These are phyloP conservation scores for Oryza glaberrima DNA, from an alignment of 176 grass and related monocot genomes.

Conservation along the genomic window DNA sequence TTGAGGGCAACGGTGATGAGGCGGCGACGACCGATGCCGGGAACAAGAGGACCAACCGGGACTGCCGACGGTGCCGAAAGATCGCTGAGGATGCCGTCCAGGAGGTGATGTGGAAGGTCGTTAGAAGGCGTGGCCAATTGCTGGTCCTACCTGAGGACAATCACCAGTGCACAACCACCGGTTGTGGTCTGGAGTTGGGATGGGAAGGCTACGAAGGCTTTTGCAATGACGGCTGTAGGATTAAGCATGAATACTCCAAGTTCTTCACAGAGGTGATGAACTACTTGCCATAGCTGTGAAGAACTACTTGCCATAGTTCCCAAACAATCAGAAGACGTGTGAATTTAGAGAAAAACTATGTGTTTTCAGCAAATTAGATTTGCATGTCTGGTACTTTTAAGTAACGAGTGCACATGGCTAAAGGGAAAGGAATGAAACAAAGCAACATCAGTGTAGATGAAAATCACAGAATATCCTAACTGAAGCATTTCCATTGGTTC, in stretches of 20 bases:
- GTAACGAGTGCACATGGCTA: not conserved
- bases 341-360: not conserved
- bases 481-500: not conserved
- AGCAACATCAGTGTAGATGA: not conserved
- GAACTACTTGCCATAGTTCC: not conserved
- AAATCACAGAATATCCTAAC: not conserved
- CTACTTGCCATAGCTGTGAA: too few relatives aligned
- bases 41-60: too few relatives aligned
- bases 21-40: too few relatives aligned
- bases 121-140: fast-evolving
- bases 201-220: too few relatives aligned
- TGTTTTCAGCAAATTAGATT: too few relatives aligned
- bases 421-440: not conserved
- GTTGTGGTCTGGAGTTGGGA: not conserved
- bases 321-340: not conserved
- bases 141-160: not conserved
- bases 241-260: not conserved
- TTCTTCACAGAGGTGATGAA: not conserved
- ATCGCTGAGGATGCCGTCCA: not conserved
- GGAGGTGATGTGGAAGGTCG: conserved; percentile 6
- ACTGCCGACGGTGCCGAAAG: not conserved
- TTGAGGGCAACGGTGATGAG: too few relatives aligned
- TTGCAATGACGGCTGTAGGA: not conserved
- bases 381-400: not conserved
- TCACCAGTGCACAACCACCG: not conserved